phyloP scores from a whole-genome alignment of 2,329 filamentous ascomycete species.

The Chaetoscypha palmicola region DNA sequence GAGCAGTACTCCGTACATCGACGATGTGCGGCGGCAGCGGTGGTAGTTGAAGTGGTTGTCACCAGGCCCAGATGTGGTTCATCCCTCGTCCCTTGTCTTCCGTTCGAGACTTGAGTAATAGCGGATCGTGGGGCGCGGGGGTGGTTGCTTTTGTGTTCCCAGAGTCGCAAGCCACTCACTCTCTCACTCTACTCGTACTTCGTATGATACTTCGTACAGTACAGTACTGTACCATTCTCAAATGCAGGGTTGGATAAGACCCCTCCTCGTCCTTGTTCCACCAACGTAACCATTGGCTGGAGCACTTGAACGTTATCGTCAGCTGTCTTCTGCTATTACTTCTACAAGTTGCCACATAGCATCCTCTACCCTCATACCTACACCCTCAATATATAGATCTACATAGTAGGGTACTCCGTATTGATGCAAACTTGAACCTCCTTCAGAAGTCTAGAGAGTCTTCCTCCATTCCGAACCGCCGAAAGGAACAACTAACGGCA shows the following conservation, averaged over 20 bases:
- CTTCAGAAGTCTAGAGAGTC: no score
- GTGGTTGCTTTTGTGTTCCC: background rate
- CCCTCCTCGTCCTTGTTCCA: background rate
- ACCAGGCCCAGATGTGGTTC: background rate
- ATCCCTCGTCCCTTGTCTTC: background rate
- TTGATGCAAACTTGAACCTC: no score
- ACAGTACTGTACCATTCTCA: no score
- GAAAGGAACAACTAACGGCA: no score
- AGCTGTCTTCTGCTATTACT: no score
- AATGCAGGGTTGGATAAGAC: background rate
- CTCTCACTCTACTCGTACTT: background rate
- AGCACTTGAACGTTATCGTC: background rate
- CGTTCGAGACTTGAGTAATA: background rate
- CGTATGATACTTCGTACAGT: background rate
- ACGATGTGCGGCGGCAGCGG: no score
- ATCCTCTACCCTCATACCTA: background rate
- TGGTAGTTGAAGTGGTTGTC: no score
- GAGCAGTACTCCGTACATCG: no score
- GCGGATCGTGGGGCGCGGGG: background rate
- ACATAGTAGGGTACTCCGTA: no score
- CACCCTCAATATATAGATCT: background rate
- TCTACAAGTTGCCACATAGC: background rate
- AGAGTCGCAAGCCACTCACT: background rate
- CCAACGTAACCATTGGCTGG: background rate
- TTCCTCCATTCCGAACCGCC: no score